These are phyloP conservation scores for Spergularia marina DNA, from an alignment of 148 eudicot genomes.

Conservation along the genomic window DNA sequence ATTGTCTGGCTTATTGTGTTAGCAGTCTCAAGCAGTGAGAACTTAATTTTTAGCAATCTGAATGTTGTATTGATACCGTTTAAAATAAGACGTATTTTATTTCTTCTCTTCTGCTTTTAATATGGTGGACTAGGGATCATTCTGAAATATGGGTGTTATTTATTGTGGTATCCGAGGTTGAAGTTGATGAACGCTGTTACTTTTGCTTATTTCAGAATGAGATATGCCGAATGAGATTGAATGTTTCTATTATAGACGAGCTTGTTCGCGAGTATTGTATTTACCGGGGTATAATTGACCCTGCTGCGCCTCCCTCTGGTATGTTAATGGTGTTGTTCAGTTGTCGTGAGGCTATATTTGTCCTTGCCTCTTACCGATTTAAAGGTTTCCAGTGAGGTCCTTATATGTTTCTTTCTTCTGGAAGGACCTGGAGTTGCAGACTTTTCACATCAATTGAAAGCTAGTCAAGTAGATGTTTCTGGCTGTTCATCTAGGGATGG, in stretches of 20 bases:
- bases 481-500: slow-evolving; percentile 41
- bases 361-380: not conserved
- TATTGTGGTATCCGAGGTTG: not conserved
- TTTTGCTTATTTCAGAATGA: slow-evolving; percentile 65
- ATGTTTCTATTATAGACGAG: slow-evolving; percentile 69
- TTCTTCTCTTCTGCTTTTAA: not conserved
- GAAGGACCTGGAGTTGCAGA: slow-evolving; percentile 30
- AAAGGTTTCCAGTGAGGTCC: not conserved
- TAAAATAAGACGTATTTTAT: not conserved
- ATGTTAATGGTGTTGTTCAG: slow-evolving; percentile 6
- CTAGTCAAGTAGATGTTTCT: slow-evolving; percentile 33
- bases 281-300: slow-evolving; percentile 83
- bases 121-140: not conserved
- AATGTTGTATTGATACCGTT: not conserved
- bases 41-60: not conserved
- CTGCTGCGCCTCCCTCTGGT: slow-evolving; percentile 42
- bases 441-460: slow-evolving; percentile 23
- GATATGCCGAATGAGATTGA: slow-evolving; percentile 74
- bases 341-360: not conserved
- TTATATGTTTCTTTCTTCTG: not conserved
- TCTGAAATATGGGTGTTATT: not conserved
- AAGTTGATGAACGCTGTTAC: slow-evolving; percentile 3
- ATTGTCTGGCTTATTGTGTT: not conserved
- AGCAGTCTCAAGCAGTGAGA: not conserved
- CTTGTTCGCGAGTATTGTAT: slow-evolving; percentile 88